Conservation (phyloP, 78 protist genomes). For the Protostelium mycophagum region DNA sequence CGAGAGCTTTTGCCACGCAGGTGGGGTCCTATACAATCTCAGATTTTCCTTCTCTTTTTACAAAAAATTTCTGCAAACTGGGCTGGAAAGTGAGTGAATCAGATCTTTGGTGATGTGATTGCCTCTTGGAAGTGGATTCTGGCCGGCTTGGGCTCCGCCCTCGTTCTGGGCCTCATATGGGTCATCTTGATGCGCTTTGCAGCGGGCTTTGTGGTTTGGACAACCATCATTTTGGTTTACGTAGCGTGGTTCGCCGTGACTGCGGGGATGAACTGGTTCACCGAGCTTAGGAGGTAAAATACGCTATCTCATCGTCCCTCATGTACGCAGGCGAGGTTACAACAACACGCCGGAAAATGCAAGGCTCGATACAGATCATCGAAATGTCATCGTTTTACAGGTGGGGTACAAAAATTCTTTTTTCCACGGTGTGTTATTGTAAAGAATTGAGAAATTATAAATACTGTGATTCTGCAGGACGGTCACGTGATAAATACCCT, state of each 20-base stretch:
- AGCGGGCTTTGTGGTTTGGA: constrained; percentile 68
- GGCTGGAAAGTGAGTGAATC: too few relatives aligned
- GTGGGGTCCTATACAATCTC: too few relatives aligned
- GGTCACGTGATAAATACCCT: background rate
- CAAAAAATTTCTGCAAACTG: too few relatives aligned
- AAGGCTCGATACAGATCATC: constrained; percentile 21
- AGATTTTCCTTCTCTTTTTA: too few relatives aligned
- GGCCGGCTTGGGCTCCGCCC: constrained; percentile 3
- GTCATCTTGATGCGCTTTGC: constrained; percentile 47
- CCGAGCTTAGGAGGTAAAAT: background rate
- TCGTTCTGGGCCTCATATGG: constrained; percentile 56
- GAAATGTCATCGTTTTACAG: background rate
- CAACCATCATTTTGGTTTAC: constrained; percentile 20
- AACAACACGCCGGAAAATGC: background rate
- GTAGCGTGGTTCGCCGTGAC: background rate
- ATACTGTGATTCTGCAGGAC: too few relatives aligned
- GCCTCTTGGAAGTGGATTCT: background rate
- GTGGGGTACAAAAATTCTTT: too few relatives aligned
- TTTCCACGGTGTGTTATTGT: too few relatives aligned
- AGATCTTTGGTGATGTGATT: background rate
- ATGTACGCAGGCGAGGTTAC: background rate
- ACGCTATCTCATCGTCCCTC: background rate
- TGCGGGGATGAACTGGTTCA: background rate
- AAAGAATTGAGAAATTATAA: too few relatives aligned
- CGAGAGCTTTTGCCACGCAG: too few relatives aligned